A percentile compares a stretch with the other conserved stretches of the same genome.
Conservation (phyloP, 164 flowering plant genomes). For the Magnolia sinica region DNA sequence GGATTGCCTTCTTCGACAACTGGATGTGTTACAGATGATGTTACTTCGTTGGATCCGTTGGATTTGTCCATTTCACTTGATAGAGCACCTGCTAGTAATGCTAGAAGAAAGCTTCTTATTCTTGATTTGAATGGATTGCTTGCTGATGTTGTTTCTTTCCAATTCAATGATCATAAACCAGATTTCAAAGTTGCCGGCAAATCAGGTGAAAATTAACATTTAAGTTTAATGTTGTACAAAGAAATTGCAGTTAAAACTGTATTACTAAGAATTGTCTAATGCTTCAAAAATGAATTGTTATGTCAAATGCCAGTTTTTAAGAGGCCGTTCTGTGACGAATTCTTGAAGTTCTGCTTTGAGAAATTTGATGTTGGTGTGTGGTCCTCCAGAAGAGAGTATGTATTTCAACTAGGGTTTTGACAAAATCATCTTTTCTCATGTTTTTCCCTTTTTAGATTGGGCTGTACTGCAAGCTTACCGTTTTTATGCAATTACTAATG, state of each 20-base stretch:
- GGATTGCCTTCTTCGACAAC: constrained; percentile 4
- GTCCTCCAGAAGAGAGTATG: constrained; percentile 81
- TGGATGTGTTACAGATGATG: background rate
- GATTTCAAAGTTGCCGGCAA: constrained; percentile 42
- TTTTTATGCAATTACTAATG: background rate
- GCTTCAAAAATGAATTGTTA: background rate
- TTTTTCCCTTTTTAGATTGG: background rate
- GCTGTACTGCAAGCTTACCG: background rate
- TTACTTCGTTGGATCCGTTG: background rate
- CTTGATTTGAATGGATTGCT: constrained; percentile 92
- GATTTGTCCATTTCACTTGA: constrained; percentile 5
- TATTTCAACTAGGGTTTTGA: background rate
- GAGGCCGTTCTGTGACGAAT: constrained; percentile 74
- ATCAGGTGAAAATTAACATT: constrained; percentile 46
- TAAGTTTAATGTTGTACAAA: background rate
- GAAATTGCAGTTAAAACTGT: background rate
- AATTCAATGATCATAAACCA: constrained; percentile 39
- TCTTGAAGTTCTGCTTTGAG: constrained; percentile 77
- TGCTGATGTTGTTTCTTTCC: constrained; percentile 55
- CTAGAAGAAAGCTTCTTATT: constrained; percentile 64
- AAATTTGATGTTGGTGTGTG: constrained; percentile 78
- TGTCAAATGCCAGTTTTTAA: constrained; percentile 56
- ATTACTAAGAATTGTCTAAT: background rate
- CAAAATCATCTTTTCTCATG: background rate
- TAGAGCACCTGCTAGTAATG: constrained; percentile 9